Conservation (phyloP, 2,329 filamentous ascomycete genomes). For the Ilyonectria robusta region DNA sequence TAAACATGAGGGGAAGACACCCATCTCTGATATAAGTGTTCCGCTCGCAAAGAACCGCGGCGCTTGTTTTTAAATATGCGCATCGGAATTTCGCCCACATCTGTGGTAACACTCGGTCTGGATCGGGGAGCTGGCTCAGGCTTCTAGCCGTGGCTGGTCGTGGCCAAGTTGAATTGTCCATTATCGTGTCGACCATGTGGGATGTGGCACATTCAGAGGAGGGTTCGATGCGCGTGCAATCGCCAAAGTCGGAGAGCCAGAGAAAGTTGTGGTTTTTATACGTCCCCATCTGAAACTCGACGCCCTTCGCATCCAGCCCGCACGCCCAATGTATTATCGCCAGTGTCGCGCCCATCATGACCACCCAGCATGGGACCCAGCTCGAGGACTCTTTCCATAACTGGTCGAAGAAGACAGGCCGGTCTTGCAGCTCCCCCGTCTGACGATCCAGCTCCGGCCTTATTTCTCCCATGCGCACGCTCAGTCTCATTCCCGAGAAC, state of each 20-base stretch:
- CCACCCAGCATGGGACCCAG: conserved; percentile 6
- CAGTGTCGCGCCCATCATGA: conserved; percentile 40
- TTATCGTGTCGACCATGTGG: conserved; percentile 11
- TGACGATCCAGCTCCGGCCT: conserved; percentile 3
- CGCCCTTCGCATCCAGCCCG: conserved; percentile 39
- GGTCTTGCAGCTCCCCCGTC: conserved; percentile 11
- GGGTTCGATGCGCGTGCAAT: conserved; percentile 28
- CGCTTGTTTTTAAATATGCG: conserved; percentile 10
- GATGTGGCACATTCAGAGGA: background rate
- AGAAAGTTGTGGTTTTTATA: conserved; percentile 11
- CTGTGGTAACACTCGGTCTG: background rate
- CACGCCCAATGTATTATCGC: conserved; percentile 47
- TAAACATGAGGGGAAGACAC: conserved; percentile 5
- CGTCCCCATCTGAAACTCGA: conserved; percentile 40
- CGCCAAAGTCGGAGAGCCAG: conserved; percentile 44
- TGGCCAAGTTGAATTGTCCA: conserved; percentile 35
- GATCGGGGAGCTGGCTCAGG: background rate
- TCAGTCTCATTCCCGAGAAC: conserved; percentile 26
- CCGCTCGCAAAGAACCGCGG: conserved; percentile 2
- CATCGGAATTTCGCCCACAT: conserved; percentile 6
- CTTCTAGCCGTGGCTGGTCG: conserved; percentile 13
- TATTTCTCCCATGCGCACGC: conserved; percentile 25
- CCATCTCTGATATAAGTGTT: background rate
- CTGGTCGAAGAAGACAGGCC: conserved; percentile 44
- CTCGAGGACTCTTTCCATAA: conserved; percentile 22